Conservation (phyloP, 768 basidiomycete species). For the Mycena indigotica region DNA sequence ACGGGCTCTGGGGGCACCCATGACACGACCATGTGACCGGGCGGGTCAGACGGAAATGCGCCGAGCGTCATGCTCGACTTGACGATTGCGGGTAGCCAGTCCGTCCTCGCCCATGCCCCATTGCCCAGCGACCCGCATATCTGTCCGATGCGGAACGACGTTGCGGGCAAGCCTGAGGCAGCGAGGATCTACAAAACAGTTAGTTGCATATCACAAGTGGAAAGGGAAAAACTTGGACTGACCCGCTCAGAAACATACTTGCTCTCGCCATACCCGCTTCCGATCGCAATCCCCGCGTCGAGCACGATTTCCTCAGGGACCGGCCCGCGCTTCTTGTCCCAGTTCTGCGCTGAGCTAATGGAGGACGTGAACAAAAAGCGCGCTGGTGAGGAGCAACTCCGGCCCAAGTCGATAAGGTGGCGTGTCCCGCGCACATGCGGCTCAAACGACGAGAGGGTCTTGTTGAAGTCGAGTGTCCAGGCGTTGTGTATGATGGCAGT, state of each 20-base stretch:
- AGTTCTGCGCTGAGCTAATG: neutral
- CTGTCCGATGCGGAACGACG: slow-evolving; percentile 40
- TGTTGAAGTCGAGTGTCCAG: slow-evolving; percentile 53
- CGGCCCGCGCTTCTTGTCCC: neutral
- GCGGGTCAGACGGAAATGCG: neutral
- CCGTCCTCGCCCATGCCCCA: slow-evolving; percentile 38
- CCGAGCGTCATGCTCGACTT: slow-evolving; percentile 23
- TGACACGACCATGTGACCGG: neutral
- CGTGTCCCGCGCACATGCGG: slow-evolving; percentile 42
- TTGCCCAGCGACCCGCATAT: slow-evolving; percentile 32
- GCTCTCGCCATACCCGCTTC: slow-evolving; percentile 6
- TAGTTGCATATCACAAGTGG: neutral
- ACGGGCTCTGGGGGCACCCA: neutral
- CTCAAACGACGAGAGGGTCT: slow-evolving; percentile 46
- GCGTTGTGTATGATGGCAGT: slow-evolving; percentile 41
- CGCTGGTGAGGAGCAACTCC: neutral
- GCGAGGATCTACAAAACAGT: neutral
- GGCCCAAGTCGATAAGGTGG: slow-evolving; percentile 43
- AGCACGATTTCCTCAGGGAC: neutral
- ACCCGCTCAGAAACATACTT: neutral
- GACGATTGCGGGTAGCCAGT: slow-evolving; percentile 43
- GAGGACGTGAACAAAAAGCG: neutral
- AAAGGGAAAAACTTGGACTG: neutral
- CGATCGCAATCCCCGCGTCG: neutral
- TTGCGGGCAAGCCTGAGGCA: neutral